Conservation (phyloP, 352 stramenopile genomes). For the Globisporangium barbulae region DNA sequence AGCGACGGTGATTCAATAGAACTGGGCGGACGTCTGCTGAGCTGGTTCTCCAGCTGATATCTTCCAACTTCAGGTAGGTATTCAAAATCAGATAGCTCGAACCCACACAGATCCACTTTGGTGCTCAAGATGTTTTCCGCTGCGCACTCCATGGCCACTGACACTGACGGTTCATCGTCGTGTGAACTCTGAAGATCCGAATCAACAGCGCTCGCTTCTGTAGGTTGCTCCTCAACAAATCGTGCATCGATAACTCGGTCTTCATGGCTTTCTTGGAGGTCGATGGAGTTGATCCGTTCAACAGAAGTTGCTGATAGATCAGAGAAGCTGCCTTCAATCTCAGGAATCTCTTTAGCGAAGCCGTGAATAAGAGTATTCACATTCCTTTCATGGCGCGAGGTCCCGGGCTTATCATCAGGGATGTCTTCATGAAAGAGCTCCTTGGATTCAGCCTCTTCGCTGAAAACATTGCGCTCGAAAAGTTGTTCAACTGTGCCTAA, state of each 20-base stretch:
- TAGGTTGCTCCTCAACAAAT: neutral
- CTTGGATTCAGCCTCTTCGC: neutral
- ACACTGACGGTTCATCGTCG: neutral
- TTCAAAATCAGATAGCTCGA: slow-evolving; percentile 5
- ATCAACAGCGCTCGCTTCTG: neutral
- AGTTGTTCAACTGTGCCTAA: neutral
- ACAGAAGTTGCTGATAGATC: neutral
- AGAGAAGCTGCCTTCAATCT: neutral
- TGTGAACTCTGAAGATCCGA: neutral
- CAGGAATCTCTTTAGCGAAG: too few relatives aligned
- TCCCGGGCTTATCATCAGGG: neutral
- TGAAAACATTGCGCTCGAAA: neutral
- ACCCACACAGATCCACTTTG: neutral
- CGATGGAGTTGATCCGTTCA: neutral
- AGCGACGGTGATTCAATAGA: neutral
- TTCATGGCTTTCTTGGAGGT: neutral
- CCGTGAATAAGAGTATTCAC: neutral
- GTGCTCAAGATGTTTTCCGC: neutral
- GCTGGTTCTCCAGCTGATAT: neutral
- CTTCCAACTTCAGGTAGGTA: neutral
- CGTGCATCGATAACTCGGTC: neutral
- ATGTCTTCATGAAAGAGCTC: neutral
- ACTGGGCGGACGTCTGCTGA: neutral
- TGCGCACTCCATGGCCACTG: too few relatives aligned
- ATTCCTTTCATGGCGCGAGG: neutral